Conservation (phyloP, 106 monocot species). For the Acanthochlamys bracteata region DNA sequence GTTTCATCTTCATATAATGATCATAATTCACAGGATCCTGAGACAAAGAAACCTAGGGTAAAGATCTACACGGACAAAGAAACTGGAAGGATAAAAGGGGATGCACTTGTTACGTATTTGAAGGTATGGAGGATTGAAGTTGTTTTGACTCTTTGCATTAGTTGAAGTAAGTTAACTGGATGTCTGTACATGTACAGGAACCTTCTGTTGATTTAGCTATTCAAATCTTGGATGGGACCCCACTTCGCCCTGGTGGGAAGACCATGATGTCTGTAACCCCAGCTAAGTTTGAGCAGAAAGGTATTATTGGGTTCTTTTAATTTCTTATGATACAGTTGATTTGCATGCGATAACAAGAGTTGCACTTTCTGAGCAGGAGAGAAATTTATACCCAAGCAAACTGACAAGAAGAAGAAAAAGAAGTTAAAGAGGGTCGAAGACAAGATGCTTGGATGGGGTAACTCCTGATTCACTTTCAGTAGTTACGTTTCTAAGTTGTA, state of each 20-base stretch:
- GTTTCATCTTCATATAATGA: neutral
- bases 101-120: slow-evolving; percentile 85
- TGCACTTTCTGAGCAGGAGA: slow-evolving; percentile 46
- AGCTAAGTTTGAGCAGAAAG: slow-evolving; percentile 98
- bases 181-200: slow-evolving; percentile 45
- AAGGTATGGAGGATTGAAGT: no score
- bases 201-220: slow-evolving; percentile 89
- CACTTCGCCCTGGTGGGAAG: slow-evolving; percentile 70
- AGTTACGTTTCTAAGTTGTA: no score
- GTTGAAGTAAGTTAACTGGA: no score
- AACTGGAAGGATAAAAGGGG: slow-evolving; percentile 84
- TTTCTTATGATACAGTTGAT: neutral
- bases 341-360: neutral
- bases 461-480: slow-evolving; percentile 2
- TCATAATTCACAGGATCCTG: slow-evolving; percentile 62
- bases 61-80: slow-evolving; percentile 87
- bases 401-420: slow-evolving; percentile 83
- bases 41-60: slow-evolving; percentile 87
- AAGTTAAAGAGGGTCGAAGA: slow-evolving; percentile 90
- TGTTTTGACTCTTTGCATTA: slow-evolving; percentile 1
- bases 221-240: slow-evolving; percentile 85
- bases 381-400: slow-evolving; percentile 67
- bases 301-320: no score
- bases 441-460: slow-evolving; percentile 99
- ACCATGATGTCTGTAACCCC: slow-evolving; percentile 60